Percentiles rank a stretch among this genome's conserved stretches.
phyloP scores from a whole-genome alignment of 331 rosid genomes.

The Malus hybrid region DNA sequence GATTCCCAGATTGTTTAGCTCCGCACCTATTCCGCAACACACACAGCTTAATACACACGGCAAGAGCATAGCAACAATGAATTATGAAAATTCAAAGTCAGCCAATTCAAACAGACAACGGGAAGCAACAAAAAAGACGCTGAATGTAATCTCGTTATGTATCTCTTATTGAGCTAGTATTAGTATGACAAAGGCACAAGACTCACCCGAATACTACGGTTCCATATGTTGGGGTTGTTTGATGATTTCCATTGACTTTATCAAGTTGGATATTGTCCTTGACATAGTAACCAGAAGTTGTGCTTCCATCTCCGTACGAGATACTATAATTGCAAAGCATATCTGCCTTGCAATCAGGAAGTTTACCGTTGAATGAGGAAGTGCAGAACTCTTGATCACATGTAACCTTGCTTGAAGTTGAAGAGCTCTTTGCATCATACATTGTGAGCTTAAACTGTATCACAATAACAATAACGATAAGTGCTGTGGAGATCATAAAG shows the following conservation, averaged over 20 bases:
- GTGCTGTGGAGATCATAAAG: not conserved
- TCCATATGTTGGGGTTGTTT: slow-evolving; percentile 25
- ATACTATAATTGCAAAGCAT: slow-evolving; percentile 42
- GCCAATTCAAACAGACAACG: not conserved
- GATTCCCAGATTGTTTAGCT: slow-evolving; percentile 55
- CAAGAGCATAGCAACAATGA: not conserved
- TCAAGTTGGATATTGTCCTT: slow-evolving; percentile 53
- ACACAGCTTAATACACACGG: not conserved
- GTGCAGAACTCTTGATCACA: slow-evolving; percentile 69
- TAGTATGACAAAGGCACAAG: not conserved
- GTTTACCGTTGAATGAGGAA: slow-evolving; percentile 36
- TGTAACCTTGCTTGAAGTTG: slow-evolving; percentile 38
- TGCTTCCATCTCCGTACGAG: slow-evolving; percentile 84
- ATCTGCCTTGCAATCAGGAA: slow-evolving; percentile 45
- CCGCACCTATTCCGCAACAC: slow-evolving; percentile 59
- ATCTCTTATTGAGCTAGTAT: not conserved
- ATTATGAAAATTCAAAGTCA: not conserved
- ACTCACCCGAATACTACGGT: slow-evolving; percentile 71
- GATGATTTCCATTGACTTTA: slow-evolving; percentile 37
- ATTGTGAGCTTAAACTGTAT: slow-evolving; percentile 59
- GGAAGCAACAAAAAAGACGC: too few relatives aligned
- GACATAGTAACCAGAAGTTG: slow-evolving; percentile 65
- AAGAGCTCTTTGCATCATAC: slow-evolving; percentile 53
- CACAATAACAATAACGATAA: slow-evolving; percentile 4
- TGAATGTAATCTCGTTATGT: not conserved